These are phyloP conservation scores for Cladophialophora immunda DNA, from an alignment of 2,329 filamentous ascomycete genomes.

Conservation along the genomic window DNA sequence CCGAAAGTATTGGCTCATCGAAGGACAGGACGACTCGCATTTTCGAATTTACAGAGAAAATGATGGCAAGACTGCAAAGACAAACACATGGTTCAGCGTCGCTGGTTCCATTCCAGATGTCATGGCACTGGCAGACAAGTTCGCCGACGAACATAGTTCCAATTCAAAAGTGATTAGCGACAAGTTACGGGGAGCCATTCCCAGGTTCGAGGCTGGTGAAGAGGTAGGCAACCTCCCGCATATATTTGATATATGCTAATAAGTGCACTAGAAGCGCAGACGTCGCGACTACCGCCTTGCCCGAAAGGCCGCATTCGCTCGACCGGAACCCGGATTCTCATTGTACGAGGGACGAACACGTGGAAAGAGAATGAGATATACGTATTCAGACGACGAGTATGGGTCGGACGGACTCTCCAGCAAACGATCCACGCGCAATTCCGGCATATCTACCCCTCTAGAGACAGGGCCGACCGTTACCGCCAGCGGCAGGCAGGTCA, in stretches of 20 bases:
- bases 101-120: slow-evolving; percentile 91
- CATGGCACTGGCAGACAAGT: slow-evolving; percentile 75
- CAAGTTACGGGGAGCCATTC: slow-evolving; percentile 80
- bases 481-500: slow-evolving; percentile 85
- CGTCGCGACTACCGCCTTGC: slow-evolving; percentile 88
- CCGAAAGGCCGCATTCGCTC: slow-evolving; percentile 85
- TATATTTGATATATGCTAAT: slow-evolving; percentile 39
- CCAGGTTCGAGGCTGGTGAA: slow-evolving; percentile 91
- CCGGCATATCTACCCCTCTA: slow-evolving; percentile 74
- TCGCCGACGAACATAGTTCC: slow-evolving; percentile 76
- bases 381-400: slow-evolving; percentile 82
- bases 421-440: slow-evolving; percentile 71
- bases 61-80: slow-evolving; percentile 74
- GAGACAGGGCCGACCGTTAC: slow-evolving; percentile 75
- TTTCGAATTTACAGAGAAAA: slow-evolving; percentile 95
- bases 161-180: slow-evolving; percentile 80
- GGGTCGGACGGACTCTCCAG: slow-evolving; percentile 70
- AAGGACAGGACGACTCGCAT: slow-evolving; percentile 91
- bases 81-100: slow-evolving; percentile 90
- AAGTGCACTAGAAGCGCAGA: slow-evolving; percentile 77
- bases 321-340: slow-evolving; percentile 88
- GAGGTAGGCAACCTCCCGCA: slow-evolving; percentile 66
- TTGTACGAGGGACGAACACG: slow-evolving; percentile 95
- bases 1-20: slow-evolving; percentile 90
- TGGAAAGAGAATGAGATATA: slow-evolving; percentile 96